Percentiles rank a stretch among this genome's conserved stretches.
Conservation (phyloP, 306 rosid genomes). For the Abrus precatorius region DNA sequence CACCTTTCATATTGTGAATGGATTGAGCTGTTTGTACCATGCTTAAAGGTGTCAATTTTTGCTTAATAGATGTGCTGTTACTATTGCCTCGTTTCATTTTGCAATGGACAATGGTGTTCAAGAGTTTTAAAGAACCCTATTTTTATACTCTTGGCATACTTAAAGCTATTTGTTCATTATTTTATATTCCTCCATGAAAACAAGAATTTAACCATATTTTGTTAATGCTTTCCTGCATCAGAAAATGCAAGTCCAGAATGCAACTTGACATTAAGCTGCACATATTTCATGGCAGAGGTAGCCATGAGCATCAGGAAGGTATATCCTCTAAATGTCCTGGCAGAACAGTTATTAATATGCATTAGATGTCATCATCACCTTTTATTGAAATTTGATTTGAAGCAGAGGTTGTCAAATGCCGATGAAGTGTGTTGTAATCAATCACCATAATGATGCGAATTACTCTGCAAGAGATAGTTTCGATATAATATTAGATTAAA, state of each 20-base stretch:
- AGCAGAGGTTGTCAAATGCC: slow-evolving; percentile 27
- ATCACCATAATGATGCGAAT: slow-evolving; percentile 19
- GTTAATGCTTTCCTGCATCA: slow-evolving; percentile 51
- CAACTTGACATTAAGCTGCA: slow-evolving; percentile 80
- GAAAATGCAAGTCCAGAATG: slow-evolving; percentile 82
- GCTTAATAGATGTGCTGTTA: slow-evolving; percentile 13
- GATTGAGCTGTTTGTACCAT: slow-evolving; percentile 37
- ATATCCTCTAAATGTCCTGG: slow-evolving; percentile 49
- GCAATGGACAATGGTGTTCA: not conserved
- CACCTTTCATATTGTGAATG: not conserved
- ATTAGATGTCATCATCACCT: slow-evolving; percentile 14
- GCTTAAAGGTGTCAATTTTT: slow-evolving; percentile 19
- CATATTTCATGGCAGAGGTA: slow-evolving; percentile 88
- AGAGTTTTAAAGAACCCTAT: slow-evolving; percentile 12
- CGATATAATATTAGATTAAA: not conserved
- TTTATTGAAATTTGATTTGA: slow-evolving; percentile 41
- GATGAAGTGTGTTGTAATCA: slow-evolving; percentile 34
- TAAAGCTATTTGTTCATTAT: slow-evolving; percentile 26
- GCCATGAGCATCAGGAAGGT: slow-evolving; percentile 96
- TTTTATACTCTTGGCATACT: slow-evolving; percentile 27
- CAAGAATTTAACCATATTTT: slow-evolving; percentile 40
- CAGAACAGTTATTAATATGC: slow-evolving; percentile 34
- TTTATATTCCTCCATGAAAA: slow-evolving; percentile 30
- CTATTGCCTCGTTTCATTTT: slow-evolving; percentile 14
- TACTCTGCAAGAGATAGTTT: slow-evolving; percentile 36